Conservation (phyloP, 1,284 basidiomycete species). For the Blastosporella zonata region DNA sequence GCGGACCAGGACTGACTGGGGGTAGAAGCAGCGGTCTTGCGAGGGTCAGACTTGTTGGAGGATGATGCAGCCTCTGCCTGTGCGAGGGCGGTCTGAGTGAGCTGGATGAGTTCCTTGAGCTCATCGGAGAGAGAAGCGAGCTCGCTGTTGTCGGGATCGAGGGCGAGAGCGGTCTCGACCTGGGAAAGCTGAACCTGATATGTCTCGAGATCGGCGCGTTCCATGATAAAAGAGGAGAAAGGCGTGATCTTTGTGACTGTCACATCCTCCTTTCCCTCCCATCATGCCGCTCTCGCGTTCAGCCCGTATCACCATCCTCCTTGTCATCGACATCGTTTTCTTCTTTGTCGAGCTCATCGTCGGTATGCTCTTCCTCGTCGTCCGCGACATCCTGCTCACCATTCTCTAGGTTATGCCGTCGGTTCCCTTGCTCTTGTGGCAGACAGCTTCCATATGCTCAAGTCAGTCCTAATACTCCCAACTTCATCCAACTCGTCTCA, state of each 20-base stretch:
- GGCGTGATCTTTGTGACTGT: conserved; percentile 8
- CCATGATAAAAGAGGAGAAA: conserved; percentile 42
- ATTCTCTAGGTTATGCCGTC: conserved; percentile 79
- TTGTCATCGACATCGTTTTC: conserved; percentile 86
- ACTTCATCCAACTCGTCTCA: conserved; percentile 14
- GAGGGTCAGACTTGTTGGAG: conserved; percentile 55
- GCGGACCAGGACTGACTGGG: conserved; percentile 62
- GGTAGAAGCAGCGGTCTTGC: conserved; percentile 48
- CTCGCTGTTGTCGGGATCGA: conserved; percentile 83
- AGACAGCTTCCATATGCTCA: conserved; percentile 98
- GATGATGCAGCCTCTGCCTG: conserved; percentile 61
- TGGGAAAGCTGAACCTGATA: conserved; percentile 89
- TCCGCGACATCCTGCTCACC: conserved; percentile 11
- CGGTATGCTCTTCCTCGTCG: conserved; percentile 41
- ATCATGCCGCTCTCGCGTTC: conserved; percentile 57
- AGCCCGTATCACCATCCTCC: conserved; percentile 74
- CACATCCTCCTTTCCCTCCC: not conserved
- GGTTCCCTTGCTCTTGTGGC: conserved; percentile 95
- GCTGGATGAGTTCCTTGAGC: conserved; percentile 85
- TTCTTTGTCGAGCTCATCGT: conserved; percentile 91
- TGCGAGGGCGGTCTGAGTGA: conserved; percentile 75
- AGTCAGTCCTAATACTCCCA: conserved; percentile 48
- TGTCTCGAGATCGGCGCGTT: conserved; percentile 79
- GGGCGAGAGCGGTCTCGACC: conserved; percentile 81
- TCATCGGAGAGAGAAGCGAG: conserved; percentile 76